phyloP scores from a whole-genome alignment of 495 filamentous ascomycete genomes.

The Ascodesmis nigricans region DNA sequence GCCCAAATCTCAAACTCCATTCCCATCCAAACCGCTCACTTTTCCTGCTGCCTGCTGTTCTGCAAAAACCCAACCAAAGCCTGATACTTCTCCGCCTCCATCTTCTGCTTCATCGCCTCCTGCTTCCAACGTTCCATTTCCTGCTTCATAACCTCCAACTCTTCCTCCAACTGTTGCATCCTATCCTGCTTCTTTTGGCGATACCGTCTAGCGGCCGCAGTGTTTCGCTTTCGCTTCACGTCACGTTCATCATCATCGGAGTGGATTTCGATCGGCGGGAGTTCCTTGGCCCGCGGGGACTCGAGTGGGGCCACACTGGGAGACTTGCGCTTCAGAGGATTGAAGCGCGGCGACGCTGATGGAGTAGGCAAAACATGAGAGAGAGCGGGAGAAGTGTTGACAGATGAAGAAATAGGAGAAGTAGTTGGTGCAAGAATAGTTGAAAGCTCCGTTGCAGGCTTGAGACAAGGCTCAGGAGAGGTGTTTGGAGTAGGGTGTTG shows the following conservation, averaged over 20 bases:
- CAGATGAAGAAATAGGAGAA: not conserved
- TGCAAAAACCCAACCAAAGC: constrained; percentile 3
- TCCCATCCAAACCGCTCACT: too few species aligned
- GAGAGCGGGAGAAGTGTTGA: not conserved
- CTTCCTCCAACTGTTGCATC: constrained; percentile 3
- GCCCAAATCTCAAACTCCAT: not conserved
- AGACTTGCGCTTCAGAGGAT: constrained; percentile 1
- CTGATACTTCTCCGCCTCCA: constrained; percentile 5
- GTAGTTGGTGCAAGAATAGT: not conserved
- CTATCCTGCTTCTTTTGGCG: constrained; percentile 6
- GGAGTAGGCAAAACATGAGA: too few species aligned
- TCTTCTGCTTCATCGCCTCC: not conserved
- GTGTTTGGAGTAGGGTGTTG: not conserved
- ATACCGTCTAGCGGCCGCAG: constrained; percentile 4
- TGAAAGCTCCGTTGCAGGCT: not conserved
- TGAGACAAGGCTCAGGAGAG: not conserved
- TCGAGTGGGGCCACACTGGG: not conserved
- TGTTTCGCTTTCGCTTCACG: constrained; percentile 4
- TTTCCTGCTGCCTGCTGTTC: not conserved
- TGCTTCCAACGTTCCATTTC: constrained; percentile 5
- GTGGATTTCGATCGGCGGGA: not conserved
- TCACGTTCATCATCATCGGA: constrained; percentile 8
- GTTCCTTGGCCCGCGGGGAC: constrained; percentile 4
- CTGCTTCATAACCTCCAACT: not conserved
- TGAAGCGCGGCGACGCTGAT: not conserved